These are phyloP conservation scores for Populus tremula DNA, from an alignment of 345 rosid genomes.

Conservation along the genomic window DNA sequence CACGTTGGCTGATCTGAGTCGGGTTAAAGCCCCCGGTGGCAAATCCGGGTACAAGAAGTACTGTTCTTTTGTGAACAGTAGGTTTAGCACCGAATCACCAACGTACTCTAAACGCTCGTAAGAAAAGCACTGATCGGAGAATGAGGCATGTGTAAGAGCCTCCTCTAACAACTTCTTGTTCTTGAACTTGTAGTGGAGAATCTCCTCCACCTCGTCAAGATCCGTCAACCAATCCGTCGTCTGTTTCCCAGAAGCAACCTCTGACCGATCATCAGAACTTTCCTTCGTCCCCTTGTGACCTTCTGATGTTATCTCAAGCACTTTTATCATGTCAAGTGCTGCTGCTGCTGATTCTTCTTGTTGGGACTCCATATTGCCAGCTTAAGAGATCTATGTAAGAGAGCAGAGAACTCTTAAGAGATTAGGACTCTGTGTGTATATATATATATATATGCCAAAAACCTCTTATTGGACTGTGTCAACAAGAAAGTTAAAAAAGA, in stretches of 20 bases:
- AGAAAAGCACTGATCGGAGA: constrained; percentile 15
- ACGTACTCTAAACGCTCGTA: constrained; percentile 53
- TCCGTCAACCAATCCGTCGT: constrained; percentile 11
- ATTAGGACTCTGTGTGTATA: too few species aligned
- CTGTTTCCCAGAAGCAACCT: not conserved
- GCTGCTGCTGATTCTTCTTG: too few species aligned
- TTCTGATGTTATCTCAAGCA: too few species aligned
- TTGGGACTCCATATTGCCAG: too few species aligned
- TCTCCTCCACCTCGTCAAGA: constrained; percentile 41
- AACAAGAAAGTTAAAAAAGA: too few species aligned
- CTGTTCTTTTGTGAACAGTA: constrained; percentile 32
- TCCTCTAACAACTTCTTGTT: constrained; percentile 40
- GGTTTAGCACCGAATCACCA: constrained; percentile 54
- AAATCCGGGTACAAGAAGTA: constrained; percentile 38
- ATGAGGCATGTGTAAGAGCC: constrained; percentile 54
- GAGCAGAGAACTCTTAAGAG: too few species aligned
- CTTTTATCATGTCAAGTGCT: too few species aligned
- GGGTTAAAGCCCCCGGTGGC: constrained; percentile 48
- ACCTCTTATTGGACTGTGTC: too few species aligned
- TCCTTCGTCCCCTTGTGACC: too few species aligned
- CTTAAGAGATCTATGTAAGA: too few species aligned
- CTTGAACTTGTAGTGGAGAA: constrained; percentile 44
- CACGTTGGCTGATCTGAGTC: constrained; percentile 65
- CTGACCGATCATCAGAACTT: too few species aligned
- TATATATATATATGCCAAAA: too few species aligned